phyloP scores from a whole-genome alignment of 78 protist species.

The Monocercomonoides exilis region DNA sequence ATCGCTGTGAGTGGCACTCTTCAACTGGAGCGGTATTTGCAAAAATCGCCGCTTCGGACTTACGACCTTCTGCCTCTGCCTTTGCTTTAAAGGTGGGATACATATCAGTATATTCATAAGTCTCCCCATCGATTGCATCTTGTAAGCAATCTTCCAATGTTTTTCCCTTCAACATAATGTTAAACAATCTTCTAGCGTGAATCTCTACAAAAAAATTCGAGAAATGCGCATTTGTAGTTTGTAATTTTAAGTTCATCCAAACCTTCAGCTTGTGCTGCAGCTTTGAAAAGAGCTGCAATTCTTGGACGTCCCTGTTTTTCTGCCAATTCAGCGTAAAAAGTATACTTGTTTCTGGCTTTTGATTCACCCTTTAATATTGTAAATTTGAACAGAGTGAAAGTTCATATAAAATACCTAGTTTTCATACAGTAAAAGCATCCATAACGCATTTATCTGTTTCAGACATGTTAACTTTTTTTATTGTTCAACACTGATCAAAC shows the following conservation, averaged over 20 bases:
- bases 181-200: not conserved
- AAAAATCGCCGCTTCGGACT: not conserved
- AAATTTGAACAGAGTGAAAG: not conserved
- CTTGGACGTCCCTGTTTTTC: not conserved
- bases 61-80: not conserved
- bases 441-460: not conserved
- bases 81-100: not conserved
- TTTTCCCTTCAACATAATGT: not conserved
- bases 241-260: not conserved
- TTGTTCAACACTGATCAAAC: too few relatives aligned
- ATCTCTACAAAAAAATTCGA: not conserved
- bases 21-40: not conserved
- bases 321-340: not conserved
- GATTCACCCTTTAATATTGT: conserved; percentile 5
- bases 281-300: conserved; percentile 2
- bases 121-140: not conserved
- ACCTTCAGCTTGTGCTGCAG: not conserved
- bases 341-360: not conserved
- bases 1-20: not conserved
- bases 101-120: conserved; percentile 1
- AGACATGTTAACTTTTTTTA: too few relatives aligned
- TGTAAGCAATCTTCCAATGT: not conserved
- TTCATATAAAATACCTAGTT: not conserved
- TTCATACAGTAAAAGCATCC: not conserved
- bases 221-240: not conserved